phyloP scores from a whole-genome alignment of 805 yeast genomes.

The Myxozyma geophila region DNA sequence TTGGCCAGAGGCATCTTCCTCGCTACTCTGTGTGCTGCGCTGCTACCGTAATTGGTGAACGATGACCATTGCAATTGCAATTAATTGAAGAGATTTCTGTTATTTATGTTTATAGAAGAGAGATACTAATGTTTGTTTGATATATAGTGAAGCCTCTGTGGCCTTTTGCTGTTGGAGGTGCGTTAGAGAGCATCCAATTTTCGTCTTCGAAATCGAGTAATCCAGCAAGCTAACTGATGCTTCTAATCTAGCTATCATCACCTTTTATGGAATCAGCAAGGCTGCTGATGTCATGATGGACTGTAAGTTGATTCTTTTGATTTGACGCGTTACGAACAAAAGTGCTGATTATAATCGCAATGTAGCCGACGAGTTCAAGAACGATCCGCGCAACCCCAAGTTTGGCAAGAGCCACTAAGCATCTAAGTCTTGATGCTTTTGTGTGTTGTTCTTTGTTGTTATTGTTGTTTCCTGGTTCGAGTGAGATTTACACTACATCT shows the following conservation, averaged over 20 bases:
- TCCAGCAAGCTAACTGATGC: background rate
- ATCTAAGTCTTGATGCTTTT: background rate
- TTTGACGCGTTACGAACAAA: background rate
- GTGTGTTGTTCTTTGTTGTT: background rate
- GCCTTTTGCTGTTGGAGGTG: conserved; percentile 88
- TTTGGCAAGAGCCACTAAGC: conserved; percentile 48
- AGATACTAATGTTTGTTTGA: background rate
- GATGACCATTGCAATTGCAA: background rate
- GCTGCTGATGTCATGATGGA: conserved; percentile 69
- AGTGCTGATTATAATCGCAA: background rate
- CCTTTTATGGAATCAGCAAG: conserved; percentile 72
- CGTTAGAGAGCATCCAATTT: conserved; percentile 43
- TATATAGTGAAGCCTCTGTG: conserved; percentile 68
- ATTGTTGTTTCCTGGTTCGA: background rate
- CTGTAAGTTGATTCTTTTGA: conserved; percentile 46
- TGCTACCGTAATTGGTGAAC: background rate
- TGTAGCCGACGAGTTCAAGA: conserved; percentile 68
- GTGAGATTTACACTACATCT: no score
- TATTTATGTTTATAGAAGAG: background rate
- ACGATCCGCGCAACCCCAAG: conserved; percentile 96
- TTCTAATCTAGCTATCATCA: conserved; percentile 49
- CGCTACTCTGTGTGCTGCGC: background rate
- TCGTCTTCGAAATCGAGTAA: no score
- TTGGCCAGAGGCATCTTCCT: conserved; percentile 13
- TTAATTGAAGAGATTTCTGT: background rate